Evolutionary conservation across 176 grass and related monocot genomes (phyloP), one percentile per base, ranked within the genome.

Genomic region (Chrysopogon serrulatus): DNA sequence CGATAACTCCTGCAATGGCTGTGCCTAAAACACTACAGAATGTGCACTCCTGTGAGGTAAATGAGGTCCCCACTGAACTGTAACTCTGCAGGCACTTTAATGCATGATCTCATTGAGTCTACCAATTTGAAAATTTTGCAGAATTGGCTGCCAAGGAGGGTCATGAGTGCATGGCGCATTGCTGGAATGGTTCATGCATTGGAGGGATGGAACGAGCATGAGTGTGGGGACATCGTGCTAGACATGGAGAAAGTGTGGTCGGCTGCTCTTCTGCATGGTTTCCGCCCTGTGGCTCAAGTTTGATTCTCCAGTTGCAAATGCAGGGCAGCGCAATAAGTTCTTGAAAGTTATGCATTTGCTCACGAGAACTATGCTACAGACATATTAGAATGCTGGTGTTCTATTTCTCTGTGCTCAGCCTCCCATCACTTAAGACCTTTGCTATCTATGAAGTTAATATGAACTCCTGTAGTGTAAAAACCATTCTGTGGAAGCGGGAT

Each of bases 111-210:
- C 4, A 77, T 37, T 37, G 47, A 21, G 49, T 40, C 39, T 14
- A 42, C 14, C 1, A 41, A 11, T 76, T 57, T 61, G 26, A 47
- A 34, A 82, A 36, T 57, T 71, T 90, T 43, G 24, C 51, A 98
- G 96, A 98, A 98, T 56, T 98, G 96, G 96, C 48, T 98, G 39
- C 96, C 93, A 5, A 95, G 96, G 83, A 93, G 85, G 85, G 91
- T 98, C 10, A 98, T 98, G 93, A 98, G 93, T 64, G 93, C 96
- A 54, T 93, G 89, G 87, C 91, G 91, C 16, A 68, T 95, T 61
- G 87, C 91, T 8, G 93, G 93, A 71, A 92, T 98, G 53, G 77
- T 95, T 27, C 93, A 98, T 70, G 91, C 91, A 4, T 82, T 98
- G 69, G 93, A 98, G 54, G 87, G 83, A 28, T 93, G 82, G 92